Base-by-base conservation (phyloP, 495 filamentous ascomycete species). In the Physcia stellaris region DNA sequence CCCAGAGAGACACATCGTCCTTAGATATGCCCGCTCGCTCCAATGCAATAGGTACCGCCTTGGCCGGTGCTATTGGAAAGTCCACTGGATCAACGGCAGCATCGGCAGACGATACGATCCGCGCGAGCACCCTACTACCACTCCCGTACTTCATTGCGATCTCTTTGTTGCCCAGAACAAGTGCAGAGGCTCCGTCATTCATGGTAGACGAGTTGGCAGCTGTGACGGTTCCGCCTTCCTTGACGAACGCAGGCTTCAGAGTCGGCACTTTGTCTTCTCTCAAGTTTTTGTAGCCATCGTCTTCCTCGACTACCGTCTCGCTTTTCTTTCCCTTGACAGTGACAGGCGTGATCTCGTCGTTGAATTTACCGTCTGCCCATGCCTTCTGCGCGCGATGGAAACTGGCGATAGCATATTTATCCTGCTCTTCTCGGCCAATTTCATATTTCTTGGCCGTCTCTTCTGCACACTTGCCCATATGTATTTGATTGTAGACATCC, bases 401-500 rank as follows among this genome's bases (percentile, higher is more conserved):
- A 12, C 79, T 86, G 49, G 72, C 70, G 47, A 94, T 85, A 9
- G 90, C 85, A 54, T 90, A 98, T 32, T 78, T 64, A 47, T 98
- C 90, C 63, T 98, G 90, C 45, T 75, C 75, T 51, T 90, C 77
- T 11, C 90, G 67, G 1, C 78, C 75, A 35, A 98, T 72, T 0
- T 73, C 61, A 52, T 83, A 70, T 46, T 92, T 88, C 67, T 88
- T 90, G 4, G 84, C 88, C 10, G 87, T 94, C 40, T 80, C 79
- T 64, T 98, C 90, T n/a, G 88, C 90, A 52, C 90, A 98, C 41
- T 86, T 81, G 6, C 90, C 90, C 90, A 98, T 98, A 55, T 94
- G 88, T 52, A 95, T 79, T 52, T 93, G 70, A 56, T 93, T 83
- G 58, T 95, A 98, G 17, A 94, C 86, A 60, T 98, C 90, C 73